Evolutionary conservation across 495 filamentous ascomycete species (phyloP), one percentile per base, ranked within the genome.

Genomic region (Viridothelium virens): DNA sequence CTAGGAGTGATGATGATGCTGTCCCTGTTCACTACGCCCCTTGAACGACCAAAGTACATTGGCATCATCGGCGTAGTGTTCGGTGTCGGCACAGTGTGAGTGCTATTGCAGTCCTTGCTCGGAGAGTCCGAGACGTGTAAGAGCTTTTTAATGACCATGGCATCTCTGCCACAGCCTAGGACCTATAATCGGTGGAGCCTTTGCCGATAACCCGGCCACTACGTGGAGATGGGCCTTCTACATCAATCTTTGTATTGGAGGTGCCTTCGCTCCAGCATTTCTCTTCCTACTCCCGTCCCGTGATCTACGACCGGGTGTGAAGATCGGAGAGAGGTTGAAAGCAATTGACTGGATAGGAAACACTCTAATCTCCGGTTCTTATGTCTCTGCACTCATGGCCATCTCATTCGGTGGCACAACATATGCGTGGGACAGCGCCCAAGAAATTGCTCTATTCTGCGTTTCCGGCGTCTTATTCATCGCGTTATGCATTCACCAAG

Each of bases 341-440:
- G 48, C 5, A 18, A 18, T 53, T 9, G 48, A 53, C 16, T 53
- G 16, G 6, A 18, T 18, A 9, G 48, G 48, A 9, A 53, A 9
- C 48, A 18, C 16, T 4, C 48, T 53, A 18, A 6, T 9, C 6
- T 4, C 48, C 16, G 48, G 48, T 3, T 10, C 16, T 6, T 18
- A 9, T 6, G 79, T 92, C 69, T 87, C 83, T 67, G 75, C 92
- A 2, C 74, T 96, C 16, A 78, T 96, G 0, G 91, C 92, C 0
- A 79, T 96, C 25, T 90, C 93, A 73, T 96, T 91, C 91, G 91
- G 91, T 59, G 91, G 91, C 3, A 81, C 81, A 0, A 83, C 77
- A 38, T 91, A 92, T 67, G 68, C 75, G 0, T 95, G 91, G 91
- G 72, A 67, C 63, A 81, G 79, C 68, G 84, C 79, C 63, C 85